These are phyloP conservation scores for Centrapalus pauciflorus DNA, from an alignment of 129 eudicot species.

Conservation along the genomic window DNA sequence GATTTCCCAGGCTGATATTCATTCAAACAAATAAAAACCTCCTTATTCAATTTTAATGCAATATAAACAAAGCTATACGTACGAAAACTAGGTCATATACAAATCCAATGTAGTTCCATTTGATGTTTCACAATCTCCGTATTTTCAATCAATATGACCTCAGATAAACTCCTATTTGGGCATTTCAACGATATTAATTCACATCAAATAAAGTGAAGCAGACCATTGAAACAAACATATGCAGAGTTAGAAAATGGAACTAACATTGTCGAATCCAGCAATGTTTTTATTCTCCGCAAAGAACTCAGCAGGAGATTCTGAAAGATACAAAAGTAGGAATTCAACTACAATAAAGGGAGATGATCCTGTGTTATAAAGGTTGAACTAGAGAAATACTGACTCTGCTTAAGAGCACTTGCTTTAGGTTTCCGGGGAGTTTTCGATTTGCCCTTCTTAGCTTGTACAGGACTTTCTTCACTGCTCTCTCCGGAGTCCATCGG, in stretches of 20 bases:
- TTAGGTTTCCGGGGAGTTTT: slow-evolving; percentile 64
- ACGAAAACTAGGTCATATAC: not conserved
- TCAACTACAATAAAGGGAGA: not conserved
- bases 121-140: not conserved
- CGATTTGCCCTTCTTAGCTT: slow-evolving; percentile 58
- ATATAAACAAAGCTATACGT: not conserved
- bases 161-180: not conserved
- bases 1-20: slow-evolving; percentile 80
- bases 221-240: not conserved
- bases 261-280: slow-evolving; percentile 95
- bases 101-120: not conserved
- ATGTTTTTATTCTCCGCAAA: slow-evolving; percentile 94
- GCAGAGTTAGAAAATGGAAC: slow-evolving; percentile 15
- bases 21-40: slow-evolving; percentile 10
- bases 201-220: not conserved
- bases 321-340: not conserved
- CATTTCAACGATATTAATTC: not conserved
- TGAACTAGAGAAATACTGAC: slow-evolving; percentile 31
- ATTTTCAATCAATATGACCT: not conserved
- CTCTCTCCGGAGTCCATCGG: slow-evolving; percentile 59
- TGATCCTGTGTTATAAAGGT: not conserved
- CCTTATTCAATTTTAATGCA: not conserved
- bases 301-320: slow-evolving; percentile 98
- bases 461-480: slow-evolving; percentile 70
- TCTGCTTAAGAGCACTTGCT: slow-evolving; percentile 75